These are phyloP conservation scores for Penicillium waksmanii DNA, from an alignment of 495 filamentous ascomycete species.

Conservation along the genomic window DNA sequence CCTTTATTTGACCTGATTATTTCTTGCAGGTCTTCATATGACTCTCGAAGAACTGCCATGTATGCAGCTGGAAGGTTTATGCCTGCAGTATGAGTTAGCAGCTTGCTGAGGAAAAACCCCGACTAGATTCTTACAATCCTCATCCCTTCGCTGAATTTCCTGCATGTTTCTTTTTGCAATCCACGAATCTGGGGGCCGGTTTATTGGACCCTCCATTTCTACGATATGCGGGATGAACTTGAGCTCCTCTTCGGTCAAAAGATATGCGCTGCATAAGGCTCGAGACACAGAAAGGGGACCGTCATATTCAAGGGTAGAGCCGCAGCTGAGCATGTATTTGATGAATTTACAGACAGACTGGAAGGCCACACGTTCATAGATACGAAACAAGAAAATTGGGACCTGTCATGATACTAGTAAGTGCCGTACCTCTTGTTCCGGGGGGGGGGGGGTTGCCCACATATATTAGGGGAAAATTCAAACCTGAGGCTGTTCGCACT, in stretches of 20 bases:
- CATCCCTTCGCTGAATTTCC: neutral
- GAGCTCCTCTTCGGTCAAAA: constrained; percentile 2
- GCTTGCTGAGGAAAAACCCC: neutral
- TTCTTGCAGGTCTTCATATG: neutral
- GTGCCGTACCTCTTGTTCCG: too few relatives aligned
- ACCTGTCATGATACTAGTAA: neutral
- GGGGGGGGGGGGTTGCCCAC: too few relatives aligned
- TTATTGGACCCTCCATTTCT: neutral
- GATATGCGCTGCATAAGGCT: neutral
- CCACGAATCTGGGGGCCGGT: neutral
- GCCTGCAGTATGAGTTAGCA: neutral
- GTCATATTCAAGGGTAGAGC: neutral
- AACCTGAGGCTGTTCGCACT: too few relatives aligned
- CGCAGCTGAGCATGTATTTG: constrained; percentile 5
- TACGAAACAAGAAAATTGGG: neutral
- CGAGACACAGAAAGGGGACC: neutral
- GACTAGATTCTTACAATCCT: neutral
- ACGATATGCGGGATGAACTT: neutral
- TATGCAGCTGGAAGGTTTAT: neutral
- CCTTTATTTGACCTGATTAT: too few relatives aligned
- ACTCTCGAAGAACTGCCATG: neutral
- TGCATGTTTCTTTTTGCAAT: neutral
- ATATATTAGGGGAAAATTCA: too few relatives aligned
- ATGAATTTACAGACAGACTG: neutral
- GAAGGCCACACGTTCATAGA: neutral